Conservation (phyloP, 2,329 filamentous ascomycete species). For the Alternaria gansuensis region DNA sequence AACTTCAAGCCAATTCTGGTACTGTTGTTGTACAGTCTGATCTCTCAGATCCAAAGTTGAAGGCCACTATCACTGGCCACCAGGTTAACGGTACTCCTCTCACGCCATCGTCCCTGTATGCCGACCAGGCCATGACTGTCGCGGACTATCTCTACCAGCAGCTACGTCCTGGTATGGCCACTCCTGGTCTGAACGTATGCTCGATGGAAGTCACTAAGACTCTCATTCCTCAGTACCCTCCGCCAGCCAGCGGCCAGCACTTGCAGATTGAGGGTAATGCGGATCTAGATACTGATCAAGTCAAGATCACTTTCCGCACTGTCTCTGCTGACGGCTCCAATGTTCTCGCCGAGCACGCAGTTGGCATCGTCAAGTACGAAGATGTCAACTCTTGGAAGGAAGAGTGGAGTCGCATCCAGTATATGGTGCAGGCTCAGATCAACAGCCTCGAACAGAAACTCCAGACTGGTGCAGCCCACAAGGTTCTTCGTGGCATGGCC, state of each 20-base stretch:
- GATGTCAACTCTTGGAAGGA: slow-evolving; percentile 67
- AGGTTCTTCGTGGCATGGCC: slow-evolving; percentile 76
- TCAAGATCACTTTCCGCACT: slow-evolving; percentile 65
- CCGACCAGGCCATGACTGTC: slow-evolving; percentile 71
- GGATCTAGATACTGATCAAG: slow-evolving; percentile 64
- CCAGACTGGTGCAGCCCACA: slow-evolving; percentile 71
- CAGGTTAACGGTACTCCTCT: slow-evolving; percentile 72
- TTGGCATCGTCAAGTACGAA: slow-evolving; percentile 69
- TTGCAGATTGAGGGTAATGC: slow-evolving; percentile 69
- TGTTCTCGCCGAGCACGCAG: slow-evolving; percentile 68
- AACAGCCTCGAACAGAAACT: slow-evolving; percentile 74
- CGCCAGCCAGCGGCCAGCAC: slow-evolving; percentile 64
- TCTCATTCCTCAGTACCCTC: slow-evolving; percentile 66
- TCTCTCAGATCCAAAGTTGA: slow-evolving; percentile 69
- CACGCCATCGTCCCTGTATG: slow-evolving; percentile 70
- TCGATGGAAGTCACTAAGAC: slow-evolving; percentile 75
- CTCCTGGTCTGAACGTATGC: slow-evolving; percentile 70
- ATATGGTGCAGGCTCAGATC: slow-evolving; percentile 63
- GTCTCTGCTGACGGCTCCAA: slow-evolving; percentile 67
- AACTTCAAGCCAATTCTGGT: slow-evolving; percentile 67
- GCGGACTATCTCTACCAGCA: slow-evolving; percentile 74
- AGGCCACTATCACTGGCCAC: slow-evolving; percentile 70
- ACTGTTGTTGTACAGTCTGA: slow-evolving; percentile 72
- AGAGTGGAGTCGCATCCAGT: slow-evolving; percentile 73
- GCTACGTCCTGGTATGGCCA: slow-evolving; percentile 64